Conservation (phyloP, 345 rosid genomes). For the Laguncularia racemosa region DNA sequence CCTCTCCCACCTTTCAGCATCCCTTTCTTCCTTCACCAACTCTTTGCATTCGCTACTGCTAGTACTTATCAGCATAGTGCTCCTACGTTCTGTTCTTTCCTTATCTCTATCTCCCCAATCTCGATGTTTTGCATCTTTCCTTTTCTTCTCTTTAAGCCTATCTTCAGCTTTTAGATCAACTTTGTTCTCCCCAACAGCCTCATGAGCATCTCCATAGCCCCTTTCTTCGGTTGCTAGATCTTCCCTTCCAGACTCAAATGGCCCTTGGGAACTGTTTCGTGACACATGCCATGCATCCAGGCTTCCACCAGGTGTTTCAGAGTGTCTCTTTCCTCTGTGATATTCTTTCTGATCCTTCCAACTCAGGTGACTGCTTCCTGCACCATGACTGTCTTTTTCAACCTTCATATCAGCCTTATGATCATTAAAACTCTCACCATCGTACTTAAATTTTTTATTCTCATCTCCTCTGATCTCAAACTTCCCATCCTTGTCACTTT, state of each 20-base stretch:
- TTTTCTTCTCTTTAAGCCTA: constrained; percentile 77
- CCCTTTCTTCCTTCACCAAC: constrained; percentile 64
- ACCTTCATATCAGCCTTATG: constrained; percentile 48
- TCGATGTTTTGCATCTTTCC: constrained; percentile 71
- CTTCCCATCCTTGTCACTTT: constrained; percentile 62
- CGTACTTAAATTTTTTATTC: constrained; percentile 53
- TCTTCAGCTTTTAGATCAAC: constrained; percentile 78
- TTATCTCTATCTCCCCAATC: constrained; percentile 94
- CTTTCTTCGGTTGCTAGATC: constrained; percentile 42
- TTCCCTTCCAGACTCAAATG: constrained; percentile 56
- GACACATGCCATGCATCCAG: constrained; percentile 58
- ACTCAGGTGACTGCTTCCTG: constrained; percentile 36
- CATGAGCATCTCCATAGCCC: constrained; percentile 47
- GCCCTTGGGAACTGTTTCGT: constrained; percentile 49
- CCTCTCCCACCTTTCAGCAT: constrained; percentile 80
- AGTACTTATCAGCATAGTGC: constrained; percentile 43
- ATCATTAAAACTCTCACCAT: constrained; percentile 46
- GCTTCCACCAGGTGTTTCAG: constrained; percentile 50
- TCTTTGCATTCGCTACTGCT: constrained; percentile 57
- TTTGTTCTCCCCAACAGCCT: constrained; percentile 86
- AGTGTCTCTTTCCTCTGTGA: constrained; percentile 64
- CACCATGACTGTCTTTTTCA: constrained; percentile 57
- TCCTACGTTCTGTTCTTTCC: constrained; percentile 79
- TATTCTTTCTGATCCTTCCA: constrained; percentile 91
- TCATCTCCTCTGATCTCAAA: constrained; percentile 61